Conservation (phyloP, 306 rosid genomes). For the Dryas alaskensis region DNA sequence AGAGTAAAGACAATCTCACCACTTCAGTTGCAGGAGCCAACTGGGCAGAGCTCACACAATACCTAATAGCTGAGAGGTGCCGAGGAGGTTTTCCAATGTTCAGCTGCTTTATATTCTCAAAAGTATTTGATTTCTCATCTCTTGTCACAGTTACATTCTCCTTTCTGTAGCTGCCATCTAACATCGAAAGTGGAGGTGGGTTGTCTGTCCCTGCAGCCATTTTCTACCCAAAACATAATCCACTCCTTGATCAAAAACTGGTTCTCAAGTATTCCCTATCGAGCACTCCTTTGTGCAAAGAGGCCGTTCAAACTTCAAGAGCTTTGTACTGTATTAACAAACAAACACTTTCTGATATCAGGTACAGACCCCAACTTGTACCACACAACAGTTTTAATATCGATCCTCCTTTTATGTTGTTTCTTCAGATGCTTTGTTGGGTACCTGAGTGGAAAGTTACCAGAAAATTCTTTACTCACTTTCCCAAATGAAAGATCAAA, state of each 20-base stretch:
- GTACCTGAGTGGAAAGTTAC: conserved; percentile 5
- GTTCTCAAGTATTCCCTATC: conserved; percentile 7
- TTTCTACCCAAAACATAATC: conserved; percentile 31
- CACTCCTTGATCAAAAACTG: conserved; percentile 4
- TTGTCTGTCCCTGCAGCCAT: conserved; percentile 42
- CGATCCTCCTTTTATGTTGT: not conserved
- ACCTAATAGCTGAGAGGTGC: conserved; percentile 28
- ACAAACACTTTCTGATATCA: not conserved
- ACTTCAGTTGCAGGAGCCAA: conserved; percentile 30
- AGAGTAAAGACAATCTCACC: conserved; percentile 13
- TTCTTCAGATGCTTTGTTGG: not conserved
- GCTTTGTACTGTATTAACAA: conserved; percentile 3
- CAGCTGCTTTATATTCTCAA: conserved; percentile 26
- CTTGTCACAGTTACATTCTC: conserved; percentile 26
- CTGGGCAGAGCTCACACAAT: conserved; percentile 34
- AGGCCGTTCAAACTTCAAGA: conserved; percentile 6
- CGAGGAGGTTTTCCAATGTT: conserved; percentile 36
- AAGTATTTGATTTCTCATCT: conserved; percentile 29
- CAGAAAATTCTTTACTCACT: conserved; percentile 12
- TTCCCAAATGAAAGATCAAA: conserved; percentile 18
- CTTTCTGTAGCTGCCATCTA: conserved; percentile 33
- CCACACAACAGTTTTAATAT: not conserved
- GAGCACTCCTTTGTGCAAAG: not conserved
- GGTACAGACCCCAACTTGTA: not conserved
- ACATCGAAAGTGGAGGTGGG: conserved; percentile 31